Conservation (phyloP, 768 basidiomycete species). For the Dacryopinax spathularia region DNA sequence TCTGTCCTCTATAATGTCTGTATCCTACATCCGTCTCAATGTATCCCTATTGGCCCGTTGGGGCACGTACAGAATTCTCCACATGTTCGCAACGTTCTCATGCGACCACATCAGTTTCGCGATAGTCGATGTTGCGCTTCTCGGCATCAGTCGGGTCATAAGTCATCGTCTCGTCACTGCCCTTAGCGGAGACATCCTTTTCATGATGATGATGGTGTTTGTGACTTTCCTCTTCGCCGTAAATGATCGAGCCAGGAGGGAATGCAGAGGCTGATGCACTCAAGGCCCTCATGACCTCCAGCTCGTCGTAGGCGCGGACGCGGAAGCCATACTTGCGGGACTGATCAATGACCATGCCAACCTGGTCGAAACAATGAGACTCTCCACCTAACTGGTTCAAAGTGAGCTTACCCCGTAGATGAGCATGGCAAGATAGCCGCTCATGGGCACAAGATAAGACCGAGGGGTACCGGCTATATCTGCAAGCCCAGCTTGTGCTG, state of each 20-base stretch:
- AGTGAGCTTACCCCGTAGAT: slow-evolving; percentile 36
- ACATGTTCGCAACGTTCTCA: neutral
- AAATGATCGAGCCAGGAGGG: neutral
- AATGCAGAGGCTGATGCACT: neutral
- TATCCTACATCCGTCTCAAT: slow-evolving; percentile 1
- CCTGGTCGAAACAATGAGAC: slow-evolving; percentile 15
- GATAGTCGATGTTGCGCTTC: neutral
- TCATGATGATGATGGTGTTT: neutral
- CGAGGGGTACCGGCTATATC: slow-evolving; percentile 35
- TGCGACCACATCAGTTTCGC: neutral
- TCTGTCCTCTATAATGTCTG: neutral
- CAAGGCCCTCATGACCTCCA: neutral
- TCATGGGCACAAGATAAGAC: slow-evolving; percentile 47
- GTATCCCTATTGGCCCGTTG: neutral
- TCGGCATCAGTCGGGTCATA: neutral
- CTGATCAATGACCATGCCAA: slow-evolving; percentile 42
- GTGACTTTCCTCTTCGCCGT: neutral
- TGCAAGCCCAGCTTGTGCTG: slow-evolving; percentile 44
- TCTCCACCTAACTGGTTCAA: neutral
- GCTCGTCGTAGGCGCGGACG: slow-evolving; percentile 35
- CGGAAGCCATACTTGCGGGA: slow-evolving; percentile 36
- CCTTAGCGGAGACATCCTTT: no score
- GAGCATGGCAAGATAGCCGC: slow-evolving; percentile 45
- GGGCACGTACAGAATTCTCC: neutral
- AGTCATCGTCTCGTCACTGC: no score